Conservation (phyloP, 1,284 basidiomycete species). For the Dichomitus squalens region DNA sequence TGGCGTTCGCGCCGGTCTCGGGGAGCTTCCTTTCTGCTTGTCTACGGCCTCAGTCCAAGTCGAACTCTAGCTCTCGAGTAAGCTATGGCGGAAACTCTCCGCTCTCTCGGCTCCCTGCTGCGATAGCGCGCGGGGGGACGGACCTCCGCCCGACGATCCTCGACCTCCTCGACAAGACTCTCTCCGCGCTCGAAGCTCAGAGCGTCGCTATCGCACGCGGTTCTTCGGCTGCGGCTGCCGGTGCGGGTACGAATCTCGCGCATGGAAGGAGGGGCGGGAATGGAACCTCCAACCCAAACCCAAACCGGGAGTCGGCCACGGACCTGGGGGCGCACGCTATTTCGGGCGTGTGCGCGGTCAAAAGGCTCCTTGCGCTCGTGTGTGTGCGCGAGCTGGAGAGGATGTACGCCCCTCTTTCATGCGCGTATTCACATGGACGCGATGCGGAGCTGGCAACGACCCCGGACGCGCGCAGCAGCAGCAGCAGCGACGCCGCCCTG, state of each 20-base stretch:
- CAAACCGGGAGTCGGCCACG: no score
- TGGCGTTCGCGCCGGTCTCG: conserved; percentile 27
- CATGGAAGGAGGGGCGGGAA: background rate
- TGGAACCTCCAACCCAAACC: no score
- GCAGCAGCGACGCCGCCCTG: background rate
- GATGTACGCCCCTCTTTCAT: conserved; percentile 13
- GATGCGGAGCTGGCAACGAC: background rate
- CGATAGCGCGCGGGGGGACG: background rate
- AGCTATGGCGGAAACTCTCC: background rate
- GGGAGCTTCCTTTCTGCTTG: conserved; percentile 14
- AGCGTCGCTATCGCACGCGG: background rate
- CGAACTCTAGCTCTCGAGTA: background rate
- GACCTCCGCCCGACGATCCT: conserved; percentile 29
- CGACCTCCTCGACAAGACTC: conserved; percentile 17
- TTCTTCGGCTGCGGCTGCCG: background rate
- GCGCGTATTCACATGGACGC: background rate
- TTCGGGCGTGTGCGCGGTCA: conserved; percentile 14
- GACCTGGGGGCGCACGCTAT: background rate
- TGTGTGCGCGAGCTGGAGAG: conserved; percentile 29
- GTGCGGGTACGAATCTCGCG: background rate
- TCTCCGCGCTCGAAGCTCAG: conserved; percentile 13
- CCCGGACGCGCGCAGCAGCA: background rate
- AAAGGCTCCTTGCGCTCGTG: conserved; percentile 26
- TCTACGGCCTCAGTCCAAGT: conserved; percentile 7
- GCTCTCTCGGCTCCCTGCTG: background rate